phyloP scores from a whole-genome alignment of 2,329 filamentous ascomycete species.

The Phyllosticta citrichinensis region DNA sequence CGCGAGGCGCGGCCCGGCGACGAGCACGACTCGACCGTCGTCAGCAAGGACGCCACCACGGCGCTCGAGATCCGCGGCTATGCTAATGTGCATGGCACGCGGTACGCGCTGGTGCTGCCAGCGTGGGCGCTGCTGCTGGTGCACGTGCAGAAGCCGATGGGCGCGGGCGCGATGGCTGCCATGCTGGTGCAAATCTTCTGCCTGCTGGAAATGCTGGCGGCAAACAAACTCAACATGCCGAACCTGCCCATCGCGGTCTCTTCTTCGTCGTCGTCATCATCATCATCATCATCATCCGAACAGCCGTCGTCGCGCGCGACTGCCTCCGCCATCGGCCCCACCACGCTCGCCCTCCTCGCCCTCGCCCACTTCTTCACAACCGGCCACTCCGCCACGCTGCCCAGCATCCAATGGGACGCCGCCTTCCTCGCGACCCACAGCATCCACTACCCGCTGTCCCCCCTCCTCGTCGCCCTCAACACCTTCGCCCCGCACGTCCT shows the following conservation, averaged over 20 bases:
- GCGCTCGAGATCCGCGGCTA: conserved; percentile 76
- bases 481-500: conserved; percentile 84
- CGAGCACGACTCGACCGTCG: conserved; percentile 21
- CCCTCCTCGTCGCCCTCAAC: conserved; percentile 72
- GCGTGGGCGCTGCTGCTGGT: conserved; percentile 69
- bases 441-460: conserved; percentile 82
- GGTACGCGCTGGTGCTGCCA: conserved; percentile 74
- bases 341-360: conserved; percentile 77
- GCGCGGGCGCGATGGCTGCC: conserved; percentile 70
- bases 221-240: conserved; percentile 33
- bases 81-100: conserved; percentile 82
- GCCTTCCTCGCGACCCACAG: conserved; percentile 82
- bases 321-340: conserved; percentile 65
- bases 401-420: conserved; percentile 89
- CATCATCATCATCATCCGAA: conserved; percentile 39
- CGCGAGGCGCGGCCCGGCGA: conserved; percentile 12
- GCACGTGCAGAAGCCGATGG: conserved; percentile 89
- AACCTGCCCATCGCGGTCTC: conserved; percentile 38
- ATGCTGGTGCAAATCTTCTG: conserved; percentile 85
- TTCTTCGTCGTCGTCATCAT: conserved; percentile 55
- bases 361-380: conserved; percentile 97
- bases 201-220: conserved; percentile 54
- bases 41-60: conserved; percentile 19
- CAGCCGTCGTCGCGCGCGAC: conserved; percentile 29
- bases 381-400: conserved; percentile 81